Base-by-base conservation (phyloP, 2,329 filamentous ascomycete species). In the Thermoascus crustaceus region DNA sequence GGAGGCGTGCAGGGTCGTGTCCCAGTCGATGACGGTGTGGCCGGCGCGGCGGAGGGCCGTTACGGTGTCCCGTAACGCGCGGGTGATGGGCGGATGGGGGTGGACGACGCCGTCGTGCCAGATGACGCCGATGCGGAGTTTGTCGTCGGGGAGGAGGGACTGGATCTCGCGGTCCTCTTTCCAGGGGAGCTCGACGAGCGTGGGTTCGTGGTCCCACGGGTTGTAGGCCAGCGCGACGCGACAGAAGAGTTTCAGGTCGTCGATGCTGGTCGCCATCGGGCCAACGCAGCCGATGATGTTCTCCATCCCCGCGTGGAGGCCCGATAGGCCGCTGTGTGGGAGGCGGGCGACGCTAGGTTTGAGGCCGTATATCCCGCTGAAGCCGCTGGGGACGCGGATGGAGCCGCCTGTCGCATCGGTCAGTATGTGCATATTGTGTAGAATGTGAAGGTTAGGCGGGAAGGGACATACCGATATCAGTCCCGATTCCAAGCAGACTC, bases 31-130 rank as follows among this genome's bases (percentile, higher is more conserved):
- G 9, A 29, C 18, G 3, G 26, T 18, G n/a, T 29, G 26, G 7
- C 26, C 26, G 7, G 26, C 26, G 4, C 18, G 11, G 8, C 13
- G 13, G 7, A 29, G 18, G 5, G 7, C 7, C 16, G 7, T 5
- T 2, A 16, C 14, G 1, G 26, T 10, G 9, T 29, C 26, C 14
- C 18, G 13, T 10, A 29, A 13, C 18, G 75, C 78, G 4, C 76
- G 66, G 0, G 65, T 54, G 4, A 82, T 67, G 0, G 78, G 78
- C 4, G 78, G 76, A 24, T 80, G 79, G 0, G 78, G 78, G 3
- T 54, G 61, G 2, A 79, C 76, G 27, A 79, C 64, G 7, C 68
- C 71, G 49, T 82, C 78, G 49, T 76, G 59, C 66, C 69, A 74
- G 49, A 80, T 60, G 11, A 82, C 26, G 8, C 24, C 22, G 5